Base-by-base conservation (phyloP, 2,329 filamentous ascomycete genomes). In the Coniella lustricola region DNA sequence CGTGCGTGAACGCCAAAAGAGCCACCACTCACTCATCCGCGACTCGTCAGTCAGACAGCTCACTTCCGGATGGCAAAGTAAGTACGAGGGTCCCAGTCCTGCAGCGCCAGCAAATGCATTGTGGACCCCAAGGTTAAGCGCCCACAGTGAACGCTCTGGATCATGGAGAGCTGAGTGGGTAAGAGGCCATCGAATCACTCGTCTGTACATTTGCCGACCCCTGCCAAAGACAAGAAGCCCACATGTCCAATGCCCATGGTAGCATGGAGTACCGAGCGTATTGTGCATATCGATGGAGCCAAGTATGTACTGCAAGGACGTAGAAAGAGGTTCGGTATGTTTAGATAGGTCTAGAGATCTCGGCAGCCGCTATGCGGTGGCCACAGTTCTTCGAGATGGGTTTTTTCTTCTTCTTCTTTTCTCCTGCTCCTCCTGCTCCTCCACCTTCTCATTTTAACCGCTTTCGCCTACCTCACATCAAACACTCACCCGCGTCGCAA, bases 71-170 rank as follows among this genome's bases (percentile, higher is more conserved):
- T 29, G 25, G 25, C 25, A 10, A 29, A 29, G 13, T 29, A 16
- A 33, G 40, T 33, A 17, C 25, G 10, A 29, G 25, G n/a, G n/a
- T n/a, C 10, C 25, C 25, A 29, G 25, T 41, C 21, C 38, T 41
- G 40, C 40, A 33, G 7, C 29, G 40, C 40, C 40, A 42, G 25
- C 40, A 42, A 29, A 29, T 32, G 17, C 40, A 33, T 13, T 32
- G 40, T 33, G 40, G 40, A 16, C 14, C 38, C 40, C 40, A 25
- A 25, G 25, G 29, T 13, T 42, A 42, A 42, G 40, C 40, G 40
- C 39, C 25, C 25, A 42, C 33, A 7, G 33, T 13, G n/a, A 29
- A 25, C 25, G n/a, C 10, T 42, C 40, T 29, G 29, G 40, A 25
- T 25, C 25, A 18, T 22, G 40, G 14, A 25, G 40, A 22, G n/a